phyloP scores from a whole-genome alignment of 768 basidiomycete species.

The Terana coerulea region DNA sequence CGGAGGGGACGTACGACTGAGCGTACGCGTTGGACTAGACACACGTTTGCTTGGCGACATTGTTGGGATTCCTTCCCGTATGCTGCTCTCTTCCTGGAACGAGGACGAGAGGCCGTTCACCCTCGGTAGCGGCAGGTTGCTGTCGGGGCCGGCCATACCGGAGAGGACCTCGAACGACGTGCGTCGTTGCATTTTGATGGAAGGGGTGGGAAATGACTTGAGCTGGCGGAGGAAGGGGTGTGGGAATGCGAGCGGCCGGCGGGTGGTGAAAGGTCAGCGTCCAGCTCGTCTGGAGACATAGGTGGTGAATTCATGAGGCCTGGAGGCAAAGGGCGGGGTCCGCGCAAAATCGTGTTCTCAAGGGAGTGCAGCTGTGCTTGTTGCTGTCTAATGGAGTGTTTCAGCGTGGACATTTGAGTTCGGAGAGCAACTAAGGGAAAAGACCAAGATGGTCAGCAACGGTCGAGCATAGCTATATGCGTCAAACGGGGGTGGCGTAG shows the following conservation, averaged over 20 bases:
- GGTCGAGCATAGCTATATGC: neutral
- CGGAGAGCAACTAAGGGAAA: slow-evolving; percentile 59
- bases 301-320: slow-evolving; percentile 38
- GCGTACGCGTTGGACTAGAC: slow-evolving; percentile 71
- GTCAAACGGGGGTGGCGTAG: no score
- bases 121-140: slow-evolving; percentile 57
- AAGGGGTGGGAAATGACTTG: no score
- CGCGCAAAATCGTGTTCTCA: slow-evolving; percentile 64
- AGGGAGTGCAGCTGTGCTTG: slow-evolving; percentile 73
- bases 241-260: slow-evolving; percentile 19
- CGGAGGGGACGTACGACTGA: slow-evolving; percentile 62
- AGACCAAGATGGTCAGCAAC: neutral
- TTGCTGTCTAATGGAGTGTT: slow-evolving; percentile 80
- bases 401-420: slow-evolving; percentile 76
- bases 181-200: slow-evolving; percentile 48
- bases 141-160: slow-evolving; percentile 72
- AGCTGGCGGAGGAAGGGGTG: slow-evolving; percentile 9
- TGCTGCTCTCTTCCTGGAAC: slow-evolving; percentile 47
- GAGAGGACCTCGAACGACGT: slow-evolving; percentile 72
- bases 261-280: slow-evolving; percentile 9
- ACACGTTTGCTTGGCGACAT: slow-evolving; percentile 47
- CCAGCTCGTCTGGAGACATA: slow-evolving; percentile 31
- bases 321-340: slow-evolving; percentile 55
- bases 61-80: slow-evolving; percentile 70
- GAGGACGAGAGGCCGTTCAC: slow-evolving; percentile 38